Percentiles rank a stretch among this genome's conserved stretches.
These are phyloP conservation scores for Chlorella sp. DNA, from an alignment of 139 green algal genomes.

Conservation along the genomic window DNA sequence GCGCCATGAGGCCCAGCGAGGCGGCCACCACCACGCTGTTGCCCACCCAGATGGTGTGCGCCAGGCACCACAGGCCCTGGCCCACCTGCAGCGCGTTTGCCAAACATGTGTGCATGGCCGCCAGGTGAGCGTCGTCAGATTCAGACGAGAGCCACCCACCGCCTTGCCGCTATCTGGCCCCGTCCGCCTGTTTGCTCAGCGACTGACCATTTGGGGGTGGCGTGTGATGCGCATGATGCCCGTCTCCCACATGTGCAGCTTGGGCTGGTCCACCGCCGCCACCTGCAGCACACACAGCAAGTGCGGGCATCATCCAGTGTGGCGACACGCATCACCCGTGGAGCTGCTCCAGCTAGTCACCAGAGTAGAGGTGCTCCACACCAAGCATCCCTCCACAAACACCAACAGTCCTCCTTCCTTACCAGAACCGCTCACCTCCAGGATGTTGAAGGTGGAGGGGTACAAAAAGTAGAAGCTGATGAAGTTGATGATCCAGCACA, in stretches of 20 bases:
- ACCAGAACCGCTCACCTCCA: constrained; percentile 76
- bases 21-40: constrained; percentile 88
- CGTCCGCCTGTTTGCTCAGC: too few relatives aligned
- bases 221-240: constrained; percentile 91
- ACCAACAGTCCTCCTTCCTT: neutral
- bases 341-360: neutral
- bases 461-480: constrained; percentile 99
- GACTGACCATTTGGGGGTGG: constrained; percentile 64
- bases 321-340: neutral
- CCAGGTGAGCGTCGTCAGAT: too few relatives aligned
- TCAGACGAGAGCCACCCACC: too few relatives aligned
- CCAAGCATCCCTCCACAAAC: neutral
- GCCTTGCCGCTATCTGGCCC: neutral
- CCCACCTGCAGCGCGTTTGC: too few relatives aligned
- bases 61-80: constrained; percentile 81
- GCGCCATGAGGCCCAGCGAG: constrained; percentile 74
- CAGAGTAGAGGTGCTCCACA: neutral
- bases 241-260: constrained; percentile 98
- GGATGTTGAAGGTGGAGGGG: constrained; percentile 98
- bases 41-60: constrained; percentile 90
- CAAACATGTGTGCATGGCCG: too few relatives aligned
- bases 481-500: constrained; percentile 86
- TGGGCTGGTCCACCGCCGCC: constrained; percentile 91
- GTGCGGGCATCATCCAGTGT: neutral
- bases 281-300: constrained; percentile 40